Percentiles rank a stretch among this genome's conserved stretches.
Conservation (phyloP, 1,284 basidiomycete species). For the Ceratobasidium sp. region DNA sequence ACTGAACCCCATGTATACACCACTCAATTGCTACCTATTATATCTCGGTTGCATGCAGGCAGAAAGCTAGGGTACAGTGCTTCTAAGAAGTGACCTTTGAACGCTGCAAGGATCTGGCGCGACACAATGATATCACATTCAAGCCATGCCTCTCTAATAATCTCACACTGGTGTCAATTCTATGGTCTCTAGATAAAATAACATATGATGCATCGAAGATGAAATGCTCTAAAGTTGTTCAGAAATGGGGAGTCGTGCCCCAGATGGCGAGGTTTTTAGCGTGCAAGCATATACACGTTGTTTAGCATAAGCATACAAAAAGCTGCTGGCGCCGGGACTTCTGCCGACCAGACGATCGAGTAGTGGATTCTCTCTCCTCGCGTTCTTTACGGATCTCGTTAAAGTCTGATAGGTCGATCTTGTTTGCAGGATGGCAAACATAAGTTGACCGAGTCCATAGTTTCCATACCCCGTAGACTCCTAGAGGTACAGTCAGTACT, state of each 20-base stretch:
- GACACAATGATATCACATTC: not conserved
- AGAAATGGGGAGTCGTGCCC: too few relatives aligned
- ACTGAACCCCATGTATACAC: constrained; percentile 36
- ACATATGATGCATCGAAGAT: not conserved
- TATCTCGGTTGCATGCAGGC: not conserved
- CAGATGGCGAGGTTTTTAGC: too few relatives aligned
- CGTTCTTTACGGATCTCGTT: constrained; percentile 23
- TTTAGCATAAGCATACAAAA: constrained; percentile 38
- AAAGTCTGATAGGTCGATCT: constrained; percentile 39
- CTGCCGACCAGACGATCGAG: not conserved
- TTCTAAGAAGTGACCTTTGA: too few relatives aligned
- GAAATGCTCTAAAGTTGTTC: not conserved
- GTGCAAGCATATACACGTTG: too few relatives aligned
- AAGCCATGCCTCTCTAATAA: not conserved
- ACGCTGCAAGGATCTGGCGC: too few relatives aligned
- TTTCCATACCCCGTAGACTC: constrained; percentile 33
- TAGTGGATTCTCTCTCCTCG: constrained; percentile 6
- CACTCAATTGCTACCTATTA: constrained; percentile 17
- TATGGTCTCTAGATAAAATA: not conserved
- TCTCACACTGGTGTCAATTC: not conserved
- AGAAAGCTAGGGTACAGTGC: too few relatives aligned
- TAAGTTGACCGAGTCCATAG: constrained; percentile 18
- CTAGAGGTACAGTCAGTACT: not conserved
- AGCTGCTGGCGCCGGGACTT: constrained; percentile 16
- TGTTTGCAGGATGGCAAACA: constrained; percentile 22